A percentile compares a stretch with the other conserved stretches of the same genome.
Conservation (phyloP, 2,329 filamentous ascomycete species). For the Amauroascus niger region DNA sequence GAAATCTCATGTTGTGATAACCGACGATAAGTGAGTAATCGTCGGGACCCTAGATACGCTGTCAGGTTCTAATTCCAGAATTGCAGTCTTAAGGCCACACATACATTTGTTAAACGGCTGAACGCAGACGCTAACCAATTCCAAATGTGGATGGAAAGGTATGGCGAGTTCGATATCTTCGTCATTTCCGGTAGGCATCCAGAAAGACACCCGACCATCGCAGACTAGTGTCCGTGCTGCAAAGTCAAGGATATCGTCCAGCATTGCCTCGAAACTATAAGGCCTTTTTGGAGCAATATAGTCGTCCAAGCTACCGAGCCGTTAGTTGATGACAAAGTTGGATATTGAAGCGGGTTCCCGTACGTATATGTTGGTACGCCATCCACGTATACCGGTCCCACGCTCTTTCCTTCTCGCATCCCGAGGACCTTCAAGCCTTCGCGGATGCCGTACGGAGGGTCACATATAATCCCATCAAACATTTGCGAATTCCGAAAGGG, state of each 20-base stretch:
- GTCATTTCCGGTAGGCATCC: conserved; percentile 89
- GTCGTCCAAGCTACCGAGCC: conserved; percentile 42
- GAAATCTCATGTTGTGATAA: conserved; percentile 48
- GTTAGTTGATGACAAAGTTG: neutral
- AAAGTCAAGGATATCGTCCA: conserved; percentile 82
- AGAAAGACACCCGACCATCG: conserved; percentile 74
- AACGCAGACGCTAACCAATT: conserved; percentile 64
- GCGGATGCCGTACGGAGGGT: conserved; percentile 90
- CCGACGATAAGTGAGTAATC: conserved; percentile 76
- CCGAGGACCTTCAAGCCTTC: conserved; percentile 87
- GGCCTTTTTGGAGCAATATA: conserved; percentile 84
- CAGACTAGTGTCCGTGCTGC: conserved; percentile 66
- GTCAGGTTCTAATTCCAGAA: neutral
- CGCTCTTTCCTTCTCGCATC: conserved; percentile 49
- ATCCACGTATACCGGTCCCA: conserved; percentile 50
- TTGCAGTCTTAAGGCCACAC: conserved; percentile 16
- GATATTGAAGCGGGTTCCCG: conserved; percentile 20
- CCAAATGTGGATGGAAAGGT: conserved; percentile 65
- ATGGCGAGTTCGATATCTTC: conserved; percentile 65
- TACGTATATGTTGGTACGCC: conserved; percentile 61
- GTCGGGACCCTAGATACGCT: conserved; percentile 59
- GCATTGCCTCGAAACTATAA: conserved; percentile 83
- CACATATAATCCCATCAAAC: conserved; percentile 86
- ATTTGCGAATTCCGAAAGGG: conserved; percentile 55
- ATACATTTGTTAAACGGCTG: conserved; percentile 85